Percentiles rank a stretch among this genome's conserved stretches.
Conservation (phyloP, 2,329 filamentous ascomycete genomes). For the Fusarium anguioides region DNA sequence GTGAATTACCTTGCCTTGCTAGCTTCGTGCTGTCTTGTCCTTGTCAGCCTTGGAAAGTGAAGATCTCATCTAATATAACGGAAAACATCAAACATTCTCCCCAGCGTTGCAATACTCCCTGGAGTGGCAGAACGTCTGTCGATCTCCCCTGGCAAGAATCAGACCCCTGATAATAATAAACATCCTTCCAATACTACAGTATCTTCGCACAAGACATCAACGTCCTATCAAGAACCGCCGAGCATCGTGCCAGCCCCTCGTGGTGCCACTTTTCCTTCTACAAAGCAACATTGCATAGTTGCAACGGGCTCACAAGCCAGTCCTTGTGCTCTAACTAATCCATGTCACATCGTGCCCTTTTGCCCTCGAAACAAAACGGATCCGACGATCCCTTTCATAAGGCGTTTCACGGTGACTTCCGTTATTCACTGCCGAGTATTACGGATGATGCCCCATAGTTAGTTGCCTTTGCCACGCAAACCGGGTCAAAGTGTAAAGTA, state of each 20-base stretch:
- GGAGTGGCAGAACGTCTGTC: slow-evolving; percentile 15
- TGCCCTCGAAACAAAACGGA: slow-evolving; percentile 39
- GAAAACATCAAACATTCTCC: slow-evolving; percentile 32
- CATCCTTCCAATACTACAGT: slow-evolving; percentile 5
- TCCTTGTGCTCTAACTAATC: slow-evolving; percentile 39
- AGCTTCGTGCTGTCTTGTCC: slow-evolving; percentile 1
- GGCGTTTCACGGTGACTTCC: slow-evolving; percentile 30
- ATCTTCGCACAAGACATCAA: slow-evolving; percentile 1
- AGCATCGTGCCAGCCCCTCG: slow-evolving; percentile 25
- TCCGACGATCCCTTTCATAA: slow-evolving; percentile 30
- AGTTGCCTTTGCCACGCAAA: background rate
- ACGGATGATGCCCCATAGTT: background rate
- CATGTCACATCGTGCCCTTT: slow-evolving; percentile 35
- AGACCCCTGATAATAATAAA: slow-evolving; percentile 32
- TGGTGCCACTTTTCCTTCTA: slow-evolving; percentile 37
- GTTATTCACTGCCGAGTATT: background rate
- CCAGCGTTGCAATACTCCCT: slow-evolving; percentile 27
- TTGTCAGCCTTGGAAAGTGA: slow-evolving; percentile 10
- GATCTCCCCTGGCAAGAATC: slow-evolving; percentile 24
- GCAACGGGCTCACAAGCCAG: slow-evolving; percentile 24
- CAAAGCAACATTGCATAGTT: slow-evolving; percentile 39
- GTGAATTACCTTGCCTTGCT: background rate
- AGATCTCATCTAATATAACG: slow-evolving; percentile 26
- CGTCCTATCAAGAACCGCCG: slow-evolving; percentile 33
- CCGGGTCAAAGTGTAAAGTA: background rate